phyloP scores from a whole-genome alignment of 1,284 basidiomycete genomes.

The Prillingera fragicola region DNA sequence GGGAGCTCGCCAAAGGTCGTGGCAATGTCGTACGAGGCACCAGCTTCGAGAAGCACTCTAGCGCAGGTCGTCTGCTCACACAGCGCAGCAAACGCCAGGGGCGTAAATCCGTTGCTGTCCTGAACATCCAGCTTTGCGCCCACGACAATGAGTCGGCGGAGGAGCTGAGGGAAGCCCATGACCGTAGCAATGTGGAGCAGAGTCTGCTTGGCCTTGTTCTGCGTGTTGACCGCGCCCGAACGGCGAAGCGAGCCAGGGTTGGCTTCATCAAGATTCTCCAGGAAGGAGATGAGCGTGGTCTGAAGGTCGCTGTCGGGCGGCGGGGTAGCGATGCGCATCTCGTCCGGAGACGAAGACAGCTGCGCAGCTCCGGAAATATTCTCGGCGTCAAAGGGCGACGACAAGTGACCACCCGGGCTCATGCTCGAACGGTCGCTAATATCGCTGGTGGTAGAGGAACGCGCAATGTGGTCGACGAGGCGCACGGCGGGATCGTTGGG shows the following conservation, averaged over 20 bases:
- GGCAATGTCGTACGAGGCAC: conserved; percentile 71
- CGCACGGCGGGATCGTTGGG: conserved; percentile 31
- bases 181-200: conserved; percentile 81
- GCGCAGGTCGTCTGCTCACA: conserved; percentile 63
- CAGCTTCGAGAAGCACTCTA: conserved; percentile 64
- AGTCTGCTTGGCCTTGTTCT: conserved; percentile 63
- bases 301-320: conserved; percentile 59
- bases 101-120: conserved; percentile 85
- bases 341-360: conserved; percentile 37
- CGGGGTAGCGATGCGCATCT: conserved; percentile 53
- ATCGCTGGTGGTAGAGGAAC: conserved; percentile 24
- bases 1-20: conserved; percentile 73
- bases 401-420: conserved; percentile 17
- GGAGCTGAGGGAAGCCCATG: conserved; percentile 69
- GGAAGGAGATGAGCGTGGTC: conserved; percentile 68
- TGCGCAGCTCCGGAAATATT: conserved; percentile 37
- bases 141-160: conserved; percentile 64
- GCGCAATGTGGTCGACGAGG: conserved; percentile 31
- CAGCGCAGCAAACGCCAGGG: conserved; percentile 80
- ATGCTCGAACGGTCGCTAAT: conserved; percentile 31
- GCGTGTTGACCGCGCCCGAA: conserved; percentile 60
- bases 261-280: conserved; percentile 47
- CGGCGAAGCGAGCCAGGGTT: conserved; percentile 41
- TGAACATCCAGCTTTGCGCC: conserved; percentile 74
- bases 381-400: conserved; percentile 16